These are phyloP conservation scores for Salvia hispanica DNA, from an alignment of 257 asterid genomes.

Conservation along the genomic window DNA sequence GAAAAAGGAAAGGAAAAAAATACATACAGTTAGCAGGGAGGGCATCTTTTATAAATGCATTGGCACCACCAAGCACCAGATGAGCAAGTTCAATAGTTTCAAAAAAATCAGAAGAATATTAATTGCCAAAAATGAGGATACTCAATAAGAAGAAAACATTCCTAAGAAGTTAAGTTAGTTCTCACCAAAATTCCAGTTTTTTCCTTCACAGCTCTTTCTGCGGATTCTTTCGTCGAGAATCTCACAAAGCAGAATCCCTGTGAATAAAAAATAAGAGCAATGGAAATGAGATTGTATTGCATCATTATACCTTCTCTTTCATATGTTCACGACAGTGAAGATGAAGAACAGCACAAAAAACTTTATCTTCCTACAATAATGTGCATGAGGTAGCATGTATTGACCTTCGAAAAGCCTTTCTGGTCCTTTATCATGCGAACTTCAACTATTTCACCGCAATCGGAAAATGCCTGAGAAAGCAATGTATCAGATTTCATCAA, in stretches of 20 bases:
- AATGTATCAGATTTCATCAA: slow-evolving; percentile 15
- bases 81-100: neutral
- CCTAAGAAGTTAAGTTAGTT: slow-evolving; percentile 18
- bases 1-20: neutral
- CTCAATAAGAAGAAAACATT: slow-evolving; percentile 5
- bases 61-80: neutral
- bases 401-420: slow-evolving; percentile 67
- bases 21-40: neutral
- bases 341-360: slow-evolving; percentile 16
- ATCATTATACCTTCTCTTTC: slow-evolving; percentile 10
- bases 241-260: slow-evolving; percentile 93
- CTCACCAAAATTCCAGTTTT: slow-evolving; percentile 73
- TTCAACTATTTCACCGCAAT: slow-evolving; percentile 75
- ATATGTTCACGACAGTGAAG: neutral
- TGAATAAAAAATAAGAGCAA: slow-evolving; percentile 29
- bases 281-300: slow-evolving; percentile 27
- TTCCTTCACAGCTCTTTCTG: slow-evolving; percentile 79
- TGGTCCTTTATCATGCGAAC: slow-evolving; percentile 70
- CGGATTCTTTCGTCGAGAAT: slow-evolving; percentile 78
- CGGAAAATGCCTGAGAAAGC: slow-evolving; percentile 62
- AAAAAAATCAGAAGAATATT: neutral
- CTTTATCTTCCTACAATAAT: slow-evolving; percentile 24
- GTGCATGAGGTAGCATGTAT: slow-evolving; percentile 13
- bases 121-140: slow-evolving; percentile 12
- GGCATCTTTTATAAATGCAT: neutral